phyloP scores from a whole-genome alignment of 352 stramenopile genomes.

The Globisporangium sylvaticum region DNA sequence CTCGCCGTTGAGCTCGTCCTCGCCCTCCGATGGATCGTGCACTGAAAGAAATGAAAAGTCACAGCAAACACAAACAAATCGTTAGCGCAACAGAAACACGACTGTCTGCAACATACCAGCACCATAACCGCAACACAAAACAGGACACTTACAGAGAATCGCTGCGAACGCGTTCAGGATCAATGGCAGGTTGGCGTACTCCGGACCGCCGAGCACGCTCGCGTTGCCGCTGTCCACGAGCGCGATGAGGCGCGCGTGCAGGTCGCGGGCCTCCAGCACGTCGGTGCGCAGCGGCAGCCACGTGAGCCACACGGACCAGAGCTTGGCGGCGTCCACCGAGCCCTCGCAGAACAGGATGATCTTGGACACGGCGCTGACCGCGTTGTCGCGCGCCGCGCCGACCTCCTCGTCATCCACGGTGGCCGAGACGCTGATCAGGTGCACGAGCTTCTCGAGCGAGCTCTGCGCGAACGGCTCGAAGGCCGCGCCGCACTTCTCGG shows the following conservation, averaged over 20 bases:
- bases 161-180: conserved; percentile 78
- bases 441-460: conserved; percentile 71
- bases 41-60: conserved; percentile 26
- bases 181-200: conserved; percentile 57
- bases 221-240: conserved; percentile 56
- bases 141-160: conserved; percentile 56
- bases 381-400: conserved; percentile 72
- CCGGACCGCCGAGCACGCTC: conserved; percentile 40
- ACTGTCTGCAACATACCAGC: conserved; percentile 7
- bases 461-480: conserved; percentile 69
- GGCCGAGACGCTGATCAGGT: conserved; percentile 48
- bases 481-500: conserved; percentile 64
- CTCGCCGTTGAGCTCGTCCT: conserved; percentile 37
- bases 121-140: neutral
- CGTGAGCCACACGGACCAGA: conserved; percentile 75
- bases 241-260: conserved; percentile 69
- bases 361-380: conserved; percentile 79
- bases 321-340: conserved; percentile 50
- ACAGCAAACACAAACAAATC: conserved; percentile 8
- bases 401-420: conserved; percentile 59
- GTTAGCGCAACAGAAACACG: conserved; percentile 13
- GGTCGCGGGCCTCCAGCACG: conserved; percentile 69
- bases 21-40: conserved; percentile 52
- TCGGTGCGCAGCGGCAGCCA: conserved; percentile 80
- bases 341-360: conserved; percentile 58